Base-by-base conservation (phyloP, 257 asterid genomes). In the Scutellaria minor region DNA sequence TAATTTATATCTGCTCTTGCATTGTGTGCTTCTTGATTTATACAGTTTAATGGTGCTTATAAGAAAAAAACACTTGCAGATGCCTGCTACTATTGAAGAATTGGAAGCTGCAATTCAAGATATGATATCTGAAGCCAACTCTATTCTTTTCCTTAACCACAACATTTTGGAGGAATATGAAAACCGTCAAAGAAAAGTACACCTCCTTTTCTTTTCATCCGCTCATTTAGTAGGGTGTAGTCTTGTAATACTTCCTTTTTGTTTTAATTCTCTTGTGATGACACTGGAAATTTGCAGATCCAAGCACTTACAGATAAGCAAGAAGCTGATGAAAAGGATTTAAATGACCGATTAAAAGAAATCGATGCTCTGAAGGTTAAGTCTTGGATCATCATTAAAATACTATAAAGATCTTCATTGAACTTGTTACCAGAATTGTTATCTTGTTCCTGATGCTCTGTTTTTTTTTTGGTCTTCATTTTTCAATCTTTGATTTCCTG, bases 71-170 rank as follows among this genome's bases (percentile, higher is more conserved):
- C 77, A 20, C 82, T 64, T 77, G 79, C 86, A 93, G 98, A 85
- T 94, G 99, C 99, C 99, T 64, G 77, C 89, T 72, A 89, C 99
- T 15, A 69, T 91, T 59, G 99, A 91, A 79, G 99, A 94, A 54
- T 70, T 94, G 86, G 88, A 84, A 80, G 95, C 93, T 69, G 90
- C 96, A 55, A 88, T 94, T 71, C 88, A 86, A 54, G 97, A 91
- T 77, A 83, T 87, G 18, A 83, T 71, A 83, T 79, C 90, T 66
- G 85, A 94, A 88, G 97, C 99, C 73, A 86, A 91, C 73, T 82
- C 92, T 60, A 86, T 94, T 77, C 96, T 91, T 64, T 91, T 70
- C 76, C 97, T 88, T 64, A 94, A 94, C 82, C 84, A 85, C 63
- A 94, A 90, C 71, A 79, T 91, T 75, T 85, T 94, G 75, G 96